Conservation (phyloP, 2,329 filamentous ascomycete genomes). For the Thermothelomyces thermophilus region DNA sequence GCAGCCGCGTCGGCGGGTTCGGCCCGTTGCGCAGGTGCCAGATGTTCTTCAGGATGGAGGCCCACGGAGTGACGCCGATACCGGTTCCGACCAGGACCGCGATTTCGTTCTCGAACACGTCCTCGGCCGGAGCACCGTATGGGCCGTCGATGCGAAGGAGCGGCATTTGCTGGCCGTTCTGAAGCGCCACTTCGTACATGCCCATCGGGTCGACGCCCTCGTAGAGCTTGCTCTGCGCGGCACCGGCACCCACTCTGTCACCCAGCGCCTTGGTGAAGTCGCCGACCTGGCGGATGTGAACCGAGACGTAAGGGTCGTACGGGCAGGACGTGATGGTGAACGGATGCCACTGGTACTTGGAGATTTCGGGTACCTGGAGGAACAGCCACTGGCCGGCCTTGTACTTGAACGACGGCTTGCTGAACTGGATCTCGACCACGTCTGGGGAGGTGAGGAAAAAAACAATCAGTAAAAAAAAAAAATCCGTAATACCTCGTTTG, state of each 20-base stretch:
- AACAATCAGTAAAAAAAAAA: too few species aligned
- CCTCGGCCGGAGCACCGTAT: conserved; percentile 93
- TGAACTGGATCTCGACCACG: conserved; percentile 94
- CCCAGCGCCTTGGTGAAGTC: conserved; percentile 95
- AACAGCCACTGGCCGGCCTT: conserved; percentile 98
- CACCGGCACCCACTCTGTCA: conserved; percentile 86
- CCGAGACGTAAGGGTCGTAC: conserved; percentile 86
- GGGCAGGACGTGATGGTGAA: conserved; percentile 99
- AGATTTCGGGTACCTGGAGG: conserved; percentile 85
- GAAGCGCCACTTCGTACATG: conserved; percentile 95
- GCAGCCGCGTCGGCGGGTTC: conserved; percentile 81
- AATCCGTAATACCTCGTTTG: background rate
- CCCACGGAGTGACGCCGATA: conserved; percentile 84
- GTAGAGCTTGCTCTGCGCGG: conserved; percentile 81
- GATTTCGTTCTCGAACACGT: conserved; percentile 91
- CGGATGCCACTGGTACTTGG: conserved; percentile 90
- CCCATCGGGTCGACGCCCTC: conserved; percentile 86
- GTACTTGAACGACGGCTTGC: conserved; percentile 94
- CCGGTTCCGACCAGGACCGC: conserved; percentile 79
- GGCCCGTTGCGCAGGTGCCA: conserved; percentile 90
- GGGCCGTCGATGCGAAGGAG: conserved; percentile 84
- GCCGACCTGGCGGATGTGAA: conserved; percentile 93
- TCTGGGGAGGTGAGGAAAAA: conserved; percentile 51
- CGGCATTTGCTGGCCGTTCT: conserved; percentile 91
- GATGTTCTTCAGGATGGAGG: conserved; percentile 89